phyloP scores from a whole-genome alignment of 1,284 basidiomycete genomes.

The Ganoderma sinense region DNA sequence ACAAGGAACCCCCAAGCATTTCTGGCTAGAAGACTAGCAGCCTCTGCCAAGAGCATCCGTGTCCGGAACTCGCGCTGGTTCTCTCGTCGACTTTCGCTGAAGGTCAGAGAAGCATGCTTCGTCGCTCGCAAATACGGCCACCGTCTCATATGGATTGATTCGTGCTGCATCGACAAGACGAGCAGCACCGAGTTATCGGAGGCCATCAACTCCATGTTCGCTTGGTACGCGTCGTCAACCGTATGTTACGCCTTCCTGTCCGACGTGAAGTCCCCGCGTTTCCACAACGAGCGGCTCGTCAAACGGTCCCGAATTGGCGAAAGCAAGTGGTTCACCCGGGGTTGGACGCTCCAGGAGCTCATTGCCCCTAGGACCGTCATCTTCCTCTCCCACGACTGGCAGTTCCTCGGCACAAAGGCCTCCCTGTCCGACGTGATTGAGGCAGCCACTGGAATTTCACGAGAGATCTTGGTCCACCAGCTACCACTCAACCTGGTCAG shows the following conservation, averaged over 20 bases:
- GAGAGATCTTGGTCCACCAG: conserved; percentile 1
- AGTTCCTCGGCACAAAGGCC: conserved; percentile 13
- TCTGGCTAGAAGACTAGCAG: neutral
- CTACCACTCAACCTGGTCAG: neutral
- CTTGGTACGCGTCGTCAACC: neutral
- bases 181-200: conserved; percentile 1
- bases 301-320: neutral
- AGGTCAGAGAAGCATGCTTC: neutral
- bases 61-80: neutral
- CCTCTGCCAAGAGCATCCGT: neutral
- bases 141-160: conserved; percentile 1
- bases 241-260: conserved; percentile 2
- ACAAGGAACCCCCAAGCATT: neutral
- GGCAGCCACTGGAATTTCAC: conserved; percentile 1
- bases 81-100: neutral
- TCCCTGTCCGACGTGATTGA: neutral
- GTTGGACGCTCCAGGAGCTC: conserved; percentile 15
- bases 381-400: conserved; percentile 11
- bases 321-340: conserved; percentile 1
- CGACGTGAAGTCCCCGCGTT: neutral
- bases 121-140: neutral
- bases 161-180: conserved; percentile 2
- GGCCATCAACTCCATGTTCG: conserved; percentile 3
- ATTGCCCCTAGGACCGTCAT: conserved; percentile 9
- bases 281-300: neutral